Base-by-base conservation (phyloP, 1,284 basidiomycete species). In the Moesziomyces antarcticus region DNA sequence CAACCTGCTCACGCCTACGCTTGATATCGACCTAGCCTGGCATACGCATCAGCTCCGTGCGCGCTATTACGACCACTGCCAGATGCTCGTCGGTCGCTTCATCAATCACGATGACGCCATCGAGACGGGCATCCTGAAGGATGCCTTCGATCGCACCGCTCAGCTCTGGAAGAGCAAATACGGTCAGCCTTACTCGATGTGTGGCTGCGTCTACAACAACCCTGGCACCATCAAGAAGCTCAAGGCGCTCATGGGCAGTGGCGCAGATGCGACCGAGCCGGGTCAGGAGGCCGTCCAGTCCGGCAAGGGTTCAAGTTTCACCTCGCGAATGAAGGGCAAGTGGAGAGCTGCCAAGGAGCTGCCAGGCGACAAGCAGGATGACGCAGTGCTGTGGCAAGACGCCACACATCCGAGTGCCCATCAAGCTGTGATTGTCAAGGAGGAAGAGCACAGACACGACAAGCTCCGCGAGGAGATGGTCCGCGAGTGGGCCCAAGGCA, bases 1-100 rank as follows among this genome's bases (percentile, higher is more conserved):
- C 37, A 52, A 52, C 4, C 43, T 75, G 37, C 61, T 77, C 13
- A 64, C 66, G 40, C 79, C 77, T 1, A 79, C 77, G 8, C 49
- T 81, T 22, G 79, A 81, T 40, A 79, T 81, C 33, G 79, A 81
- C 50, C 70, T 81, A 13, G 53, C 44, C 45, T 81, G 77, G 75
- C 79, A 81, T 44, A 79, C 79, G 3, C 79, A 81, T 43, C 67
- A 73, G 54, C 72, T 81, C 13, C 46, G 56, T 16, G 44, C 50
- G 1, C 24, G 41, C 5, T 81, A 79, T 52, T 58, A 64, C 46
- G 49, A 59, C 10, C 70, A 79, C 24, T 64, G 55, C 7, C 57
- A 67, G 25, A 22, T n/a, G n/a, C 49, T 56, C n/a, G 56, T 76
- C 27, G 77, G 73, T 11, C 73, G 73, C n/a, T 79, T 78, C 52